A percentile compares a stretch with the other conserved stretches of the same genome.
Conservation (phyloP, 495 filamentous ascomycete species). For the Neurospora hispaniola region DNA sequence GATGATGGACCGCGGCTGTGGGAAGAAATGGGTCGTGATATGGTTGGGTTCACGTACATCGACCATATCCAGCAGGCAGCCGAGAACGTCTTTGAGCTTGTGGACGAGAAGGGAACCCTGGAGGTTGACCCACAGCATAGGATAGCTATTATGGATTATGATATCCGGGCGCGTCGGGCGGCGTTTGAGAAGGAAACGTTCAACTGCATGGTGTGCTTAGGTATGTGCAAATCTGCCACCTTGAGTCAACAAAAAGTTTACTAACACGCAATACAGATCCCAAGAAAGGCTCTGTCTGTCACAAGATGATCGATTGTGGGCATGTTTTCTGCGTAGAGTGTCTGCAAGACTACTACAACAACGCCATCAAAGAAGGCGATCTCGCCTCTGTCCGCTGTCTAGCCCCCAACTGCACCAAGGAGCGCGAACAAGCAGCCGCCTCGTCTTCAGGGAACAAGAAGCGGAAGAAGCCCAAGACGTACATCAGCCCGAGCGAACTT, state of each 20-base stretch:
- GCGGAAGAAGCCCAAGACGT: constrained; percentile 42
- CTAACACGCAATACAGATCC: constrained; percentile 49
- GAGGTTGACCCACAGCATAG: constrained; percentile 51
- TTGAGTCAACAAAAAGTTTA: neutral
- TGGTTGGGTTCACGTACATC: constrained; percentile 77
- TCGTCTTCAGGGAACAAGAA: constrained; percentile 16
- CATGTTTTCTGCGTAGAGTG: constrained; percentile 88
- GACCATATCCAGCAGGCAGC: constrained; percentile 74
- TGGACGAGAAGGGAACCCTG: constrained; percentile 40
- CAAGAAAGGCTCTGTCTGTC: constrained; percentile 77
- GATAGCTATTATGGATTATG: constrained; percentile 65
- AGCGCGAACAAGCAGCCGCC: constrained; percentile 28
- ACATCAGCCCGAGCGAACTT: constrained; percentile 77
- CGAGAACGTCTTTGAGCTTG: constrained; percentile 66
- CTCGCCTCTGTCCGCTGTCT: constrained; percentile 68
- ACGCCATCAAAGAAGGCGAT: constrained; percentile 76
- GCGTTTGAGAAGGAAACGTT: constrained; percentile 79
- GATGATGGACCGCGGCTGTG: constrained; percentile 55
- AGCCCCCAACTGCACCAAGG: constrained; percentile 62
- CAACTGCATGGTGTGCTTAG: constrained; percentile 78
- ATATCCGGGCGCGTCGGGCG: constrained; percentile 57
- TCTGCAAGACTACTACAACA: constrained; percentile 80
- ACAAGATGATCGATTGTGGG: constrained; percentile 64
- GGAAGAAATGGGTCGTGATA: constrained; percentile 69
- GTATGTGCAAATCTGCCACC: constrained; percentile 19